These are phyloP conservation scores for fission yeast (Schizosaccharomyces pombe) DNA, from an alignment of 805 yeast species.

Conservation along the genomic window DNA sequence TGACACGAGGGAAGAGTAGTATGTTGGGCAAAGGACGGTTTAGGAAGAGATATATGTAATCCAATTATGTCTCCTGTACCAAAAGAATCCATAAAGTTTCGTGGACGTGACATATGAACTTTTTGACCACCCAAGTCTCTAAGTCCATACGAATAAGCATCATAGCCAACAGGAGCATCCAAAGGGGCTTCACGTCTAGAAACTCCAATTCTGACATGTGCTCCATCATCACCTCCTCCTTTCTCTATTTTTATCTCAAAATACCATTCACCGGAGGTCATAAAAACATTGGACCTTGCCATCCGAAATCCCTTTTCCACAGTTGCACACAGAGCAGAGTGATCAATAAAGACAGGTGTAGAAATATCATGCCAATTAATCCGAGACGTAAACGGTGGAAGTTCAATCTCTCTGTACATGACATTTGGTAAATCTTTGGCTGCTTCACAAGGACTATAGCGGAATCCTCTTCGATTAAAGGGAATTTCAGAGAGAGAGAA, in stretches of 20 bases:
- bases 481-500: conserved; percentile 34
- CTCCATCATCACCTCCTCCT: conserved; percentile 16
- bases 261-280: conserved; percentile 59
- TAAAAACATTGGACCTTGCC: conserved; percentile 45
- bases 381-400: conserved; percentile 38
- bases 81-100: conserved; percentile 35
- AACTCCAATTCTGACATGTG: conserved; percentile 63
- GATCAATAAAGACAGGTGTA: conserved; percentile 26
- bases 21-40: not conserved
- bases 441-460: conserved; percentile 58
- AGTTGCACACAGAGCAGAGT: conserved; percentile 21
- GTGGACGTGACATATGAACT: conserved; percentile 51
- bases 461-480: conserved; percentile 52
- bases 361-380: conserved; percentile 49
- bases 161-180: conserved; percentile 91
- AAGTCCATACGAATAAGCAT: conserved; percentile 79
- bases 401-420: conserved; percentile 48
- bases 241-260: conserved; percentile 46
- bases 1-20: conserved; percentile 22
- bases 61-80: conserved; percentile 67
- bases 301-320: conserved; percentile 61
- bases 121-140: conserved; percentile 57
- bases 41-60: conserved; percentile 46
- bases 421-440: conserved; percentile 28
- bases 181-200: conserved; percentile 60